Evolutionary conservation across 1,284 basidiomycete genomes (phyloP), one percentile per base, ranked within the genome.

Genomic region (Cryptococcus hybrid): DNA sequence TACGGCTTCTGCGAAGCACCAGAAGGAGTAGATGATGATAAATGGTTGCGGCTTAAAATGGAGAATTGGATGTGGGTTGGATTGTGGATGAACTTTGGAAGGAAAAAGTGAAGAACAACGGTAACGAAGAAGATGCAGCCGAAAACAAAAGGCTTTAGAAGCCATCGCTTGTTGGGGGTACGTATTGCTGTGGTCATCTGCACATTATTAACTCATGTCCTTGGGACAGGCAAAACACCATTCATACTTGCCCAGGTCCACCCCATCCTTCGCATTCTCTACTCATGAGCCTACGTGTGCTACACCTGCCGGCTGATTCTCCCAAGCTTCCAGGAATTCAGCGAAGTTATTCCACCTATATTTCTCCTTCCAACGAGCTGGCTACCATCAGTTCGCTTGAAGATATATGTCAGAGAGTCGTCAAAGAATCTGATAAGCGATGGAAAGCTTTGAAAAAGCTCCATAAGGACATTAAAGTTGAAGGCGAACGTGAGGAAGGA

Each of bases 151-250:
- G 24, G 24, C 24, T 24, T 24, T 92, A 37, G 70, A 82, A 46
- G 74, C 77, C 9, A 81, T 86, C 62, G 84, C 84, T 5, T 92
- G 91, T 67, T 90, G 88, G 87, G 84, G 85, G 90, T 91, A 47
- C 60, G 68, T 59, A 15, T 47, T 37, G 44, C 56, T 40, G 47
- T 50, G 12, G 8, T 38, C n/a, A 42, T 24, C 13, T 12, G 2
- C 2, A 5, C 12, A 24, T 7, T 15, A 12, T 7, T 9, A 24
- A 13, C 24, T 47, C 15, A 47, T 30, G 8, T 24, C 6, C 8
- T 9, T 24, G 24, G 24, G 24, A 30, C 63, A 90, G 90, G 37
- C 84, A 89, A 54, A 91, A 89, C 86, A 87, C 84, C 1, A 69
- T 92, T 35, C 85, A 90, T 65, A 78, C 78, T 12, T 76, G 79